Base-by-base conservation (phyloP, 805 yeast species). In the Brettanomyces nanus region DNA sequence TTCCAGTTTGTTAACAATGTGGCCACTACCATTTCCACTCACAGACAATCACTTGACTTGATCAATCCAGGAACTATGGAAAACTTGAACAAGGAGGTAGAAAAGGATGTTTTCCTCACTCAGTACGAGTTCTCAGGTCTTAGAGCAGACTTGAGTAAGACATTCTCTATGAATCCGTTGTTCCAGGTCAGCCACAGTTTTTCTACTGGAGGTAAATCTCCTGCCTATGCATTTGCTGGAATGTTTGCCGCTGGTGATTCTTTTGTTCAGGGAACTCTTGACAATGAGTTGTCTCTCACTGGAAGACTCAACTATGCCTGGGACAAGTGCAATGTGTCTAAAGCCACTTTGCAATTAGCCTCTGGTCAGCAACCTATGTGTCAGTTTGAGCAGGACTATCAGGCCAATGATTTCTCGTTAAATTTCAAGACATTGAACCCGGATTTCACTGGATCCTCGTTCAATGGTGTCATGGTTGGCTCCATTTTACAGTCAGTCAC, bases 181-280 rank as follows among this genome's bases (percentile, higher is more conserved):
- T 92, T 92, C 81, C 97, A 92, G 72, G 84, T 94, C 42, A 82
- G 95, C 45, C 98, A 92, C 61, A 81, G 95, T 43, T 82, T 92
- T 57, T 73, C 95, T 28, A 69, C 85, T 49, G 97, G 97, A 35
- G 82, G 94, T 40, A 78, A 80, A 47, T 70, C 85, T 62, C 95
- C 96, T 36, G 81, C 92, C 47, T 92, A 92, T 61, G 89, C 95
- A 21, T 85, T 90, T 60, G 76, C 86, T 41, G 90, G 95, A 33
- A 71, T 90, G 53, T 87, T 78, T 62, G 97, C 94, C 45, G 78
- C 81, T 45, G 96, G 90, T 56, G 74, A 76, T 51, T 69, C 80
- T 54, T 83, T 92, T 56, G 71, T 84, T 49, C 97, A 90, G 70
- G 97, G 95, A 61, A 83, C 85, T 55, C 58, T 92, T 45, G 97